Base-by-base conservation (phyloP, 768 basidiomycete genomes). In the Calvatia gigantea region DNA sequence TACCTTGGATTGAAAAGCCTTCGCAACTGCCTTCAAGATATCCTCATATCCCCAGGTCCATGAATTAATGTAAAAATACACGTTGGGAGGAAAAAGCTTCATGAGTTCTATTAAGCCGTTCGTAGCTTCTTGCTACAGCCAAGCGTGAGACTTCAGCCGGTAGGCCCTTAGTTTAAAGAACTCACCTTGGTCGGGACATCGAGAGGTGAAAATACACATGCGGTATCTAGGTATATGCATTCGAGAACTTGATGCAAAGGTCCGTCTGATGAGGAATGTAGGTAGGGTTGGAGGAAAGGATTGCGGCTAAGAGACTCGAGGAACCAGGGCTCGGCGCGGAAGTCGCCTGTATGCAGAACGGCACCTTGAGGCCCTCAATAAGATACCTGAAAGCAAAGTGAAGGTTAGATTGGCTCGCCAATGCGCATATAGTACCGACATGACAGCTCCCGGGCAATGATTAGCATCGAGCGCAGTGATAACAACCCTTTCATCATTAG, bases 11-110 rank as follows among this genome's bases (percentile, higher is more conserved):
- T 81, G 75, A 62, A 96, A 98, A 0, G 76, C 73, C 2, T 75
- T 70, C 2, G 88, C 80, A 6, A 98, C 72, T 0, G 78, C 89
- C 63, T 92, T 91, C 27, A 97, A 73, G 12, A 95, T 73, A 54
- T 94, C 91, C 69, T 99, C 96, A 66, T 97, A 98, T 0, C 96
- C 96, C 87, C 90, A 95, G 0, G 95, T 96, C 96, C 96, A 99
- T 0, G 82, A 67, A 64, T 97, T 96, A 55, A 99, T 76, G 72
- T 89, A 98, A 72, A 98, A 97, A 52, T 83, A 75, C 0, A 86
- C 86, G 3, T 77, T 72, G 0, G 73, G 58, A 0, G 93, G 87
- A 54, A 87, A 89, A 2, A 84, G 64, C 8, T 75, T 72, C 69
- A 98, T 87, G 1, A 97, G 75, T 15, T 82, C 72, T 17, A 92